Conservation (phyloP, 768 basidiomycete species). For the Omphalotus guepiniiformis region DNA sequence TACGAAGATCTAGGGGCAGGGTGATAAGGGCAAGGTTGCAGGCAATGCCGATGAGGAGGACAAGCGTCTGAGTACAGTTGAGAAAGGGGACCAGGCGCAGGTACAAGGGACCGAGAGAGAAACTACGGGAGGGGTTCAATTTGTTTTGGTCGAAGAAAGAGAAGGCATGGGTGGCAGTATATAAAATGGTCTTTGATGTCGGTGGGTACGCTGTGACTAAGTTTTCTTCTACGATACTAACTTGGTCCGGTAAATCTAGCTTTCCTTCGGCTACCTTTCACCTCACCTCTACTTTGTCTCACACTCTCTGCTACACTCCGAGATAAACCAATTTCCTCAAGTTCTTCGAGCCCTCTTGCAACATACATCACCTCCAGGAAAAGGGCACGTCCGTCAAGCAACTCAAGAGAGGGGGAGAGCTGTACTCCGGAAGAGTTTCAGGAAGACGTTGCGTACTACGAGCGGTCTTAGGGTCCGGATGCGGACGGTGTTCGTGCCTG, state of each 20-base stretch:
- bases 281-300: slow-evolving; percentile 76
- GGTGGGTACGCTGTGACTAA: slow-evolving; percentile 50
- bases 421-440: slow-evolving; percentile 81
- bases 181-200: slow-evolving; percentile 71
- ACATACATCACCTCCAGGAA: slow-evolving; percentile 32
- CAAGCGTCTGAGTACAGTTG: too few species aligned
- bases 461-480: slow-evolving; percentile 88
- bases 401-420: slow-evolving; percentile 49
- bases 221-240: not conserved
- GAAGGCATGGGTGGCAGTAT: slow-evolving; percentile 74
- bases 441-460: slow-evolving; percentile 71
- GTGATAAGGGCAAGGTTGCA: slow-evolving; percentile 19
- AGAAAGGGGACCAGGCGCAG: not conserved
- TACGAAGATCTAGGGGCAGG: slow-evolving; percentile 74
- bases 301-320: slow-evolving; percentile 87
- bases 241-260: slow-evolving; percentile 37
- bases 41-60: not conserved
- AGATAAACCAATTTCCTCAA: slow-evolving; percentile 58
- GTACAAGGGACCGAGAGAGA: slow-evolving; percentile 17
- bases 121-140: slow-evolving; percentile 60
- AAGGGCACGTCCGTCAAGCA: slow-evolving; percentile 15
- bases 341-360: slow-evolving; percentile 40
- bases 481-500: slow-evolving; percentile 91
- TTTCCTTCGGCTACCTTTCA: slow-evolving; percentile 63
- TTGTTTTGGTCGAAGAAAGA: slow-evolving; percentile 63